A percentile compares a stretch with the other conserved stretches of the same genome.
These are phyloP conservation scores for Stachybotrys echinatus DNA, from an alignment of 2,329 filamentous ascomycete genomes.

Conservation along the genomic window DNA sequence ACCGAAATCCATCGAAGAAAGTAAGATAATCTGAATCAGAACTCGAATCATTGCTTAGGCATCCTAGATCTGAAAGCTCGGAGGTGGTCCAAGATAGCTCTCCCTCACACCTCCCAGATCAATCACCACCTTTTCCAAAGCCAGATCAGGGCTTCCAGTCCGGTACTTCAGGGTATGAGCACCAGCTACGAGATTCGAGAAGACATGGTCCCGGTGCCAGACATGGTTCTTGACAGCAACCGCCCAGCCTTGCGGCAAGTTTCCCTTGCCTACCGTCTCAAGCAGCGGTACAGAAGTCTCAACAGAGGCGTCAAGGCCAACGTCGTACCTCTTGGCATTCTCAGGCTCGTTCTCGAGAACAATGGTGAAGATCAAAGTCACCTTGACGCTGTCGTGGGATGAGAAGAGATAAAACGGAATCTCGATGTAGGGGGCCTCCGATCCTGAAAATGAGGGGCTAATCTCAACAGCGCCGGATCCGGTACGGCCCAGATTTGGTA, in stretches of 20 bases:
- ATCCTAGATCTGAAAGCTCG: too few species aligned
- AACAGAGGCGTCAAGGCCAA: constrained; percentile 1
- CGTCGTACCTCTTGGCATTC: constrained; percentile 6
- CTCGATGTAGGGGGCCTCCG: neutral
- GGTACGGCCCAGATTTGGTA: constrained; percentile 10
- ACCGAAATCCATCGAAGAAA: too few species aligned
- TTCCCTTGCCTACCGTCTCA: constrained; percentile 6
- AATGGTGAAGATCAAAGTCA: constrained; percentile 9
- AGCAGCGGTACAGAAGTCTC: neutral
- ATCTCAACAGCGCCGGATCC: constrained; percentile 9
- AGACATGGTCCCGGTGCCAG: constrained; percentile 8
- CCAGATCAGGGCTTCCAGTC: constrained; percentile 8
- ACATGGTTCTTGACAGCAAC: constrained; percentile 11
- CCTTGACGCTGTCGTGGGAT: neutral
- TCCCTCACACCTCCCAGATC: constrained; percentile 6
- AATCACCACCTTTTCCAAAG: constrained; percentile 14
- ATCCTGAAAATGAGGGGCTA: neutral
- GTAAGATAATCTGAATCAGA: too few species aligned
- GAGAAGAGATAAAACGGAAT: constrained; percentile 12
- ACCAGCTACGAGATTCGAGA: neutral
- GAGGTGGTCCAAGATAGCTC: constrained; percentile 12
- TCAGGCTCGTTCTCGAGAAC: constrained; percentile 9
- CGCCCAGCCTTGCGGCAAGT: constrained; percentile 13
- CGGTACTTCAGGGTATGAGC: constrained; percentile 4
- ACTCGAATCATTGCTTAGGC: too few species aligned